Conservation (phyloP, 1,284 basidiomycete species). For the Lignosus rhinocerotis region DNA sequence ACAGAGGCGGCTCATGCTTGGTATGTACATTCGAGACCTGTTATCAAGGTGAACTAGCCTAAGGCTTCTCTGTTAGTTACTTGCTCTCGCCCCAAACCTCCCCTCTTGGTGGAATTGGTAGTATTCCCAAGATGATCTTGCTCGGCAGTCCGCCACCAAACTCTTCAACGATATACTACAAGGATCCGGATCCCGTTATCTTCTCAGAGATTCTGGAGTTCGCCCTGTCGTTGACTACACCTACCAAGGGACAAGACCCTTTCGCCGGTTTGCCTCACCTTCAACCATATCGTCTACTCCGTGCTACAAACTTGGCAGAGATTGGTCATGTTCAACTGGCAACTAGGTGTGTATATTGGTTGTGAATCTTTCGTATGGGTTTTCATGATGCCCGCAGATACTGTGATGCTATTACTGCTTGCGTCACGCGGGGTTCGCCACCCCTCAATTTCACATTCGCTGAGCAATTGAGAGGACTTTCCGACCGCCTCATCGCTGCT, state of each 20-base stretch:
- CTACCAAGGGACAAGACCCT: constrained; percentile 83
- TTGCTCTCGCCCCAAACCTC: constrained; percentile 86
- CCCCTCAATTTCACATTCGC: constrained; percentile 70
- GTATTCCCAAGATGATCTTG: constrained; percentile 63
- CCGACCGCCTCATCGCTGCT: constrained; percentile 80
- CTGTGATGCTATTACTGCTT: constrained; percentile 86
- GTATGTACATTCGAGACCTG: constrained; percentile 43
- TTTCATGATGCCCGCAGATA: constrained; percentile 56
- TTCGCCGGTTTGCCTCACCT: constrained; percentile 85
- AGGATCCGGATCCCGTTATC: constrained; percentile 79
- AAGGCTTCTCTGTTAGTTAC: constrained; percentile 56
- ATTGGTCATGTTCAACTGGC: constrained; percentile 75
- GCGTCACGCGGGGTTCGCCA: constrained; percentile 64
- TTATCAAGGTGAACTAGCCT: background rate
- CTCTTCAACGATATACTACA: constrained; percentile 52
- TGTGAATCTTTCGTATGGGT: background rate
- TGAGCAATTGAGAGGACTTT: constrained; percentile 80
- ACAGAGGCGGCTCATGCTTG: constrained; percentile 90
- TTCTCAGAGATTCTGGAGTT: constrained; percentile 95
- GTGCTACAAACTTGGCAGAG: constrained; percentile 80
- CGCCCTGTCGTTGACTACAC: constrained; percentile 74
- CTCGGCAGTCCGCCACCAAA: constrained; percentile 66
- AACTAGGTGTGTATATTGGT: constrained; percentile 53
- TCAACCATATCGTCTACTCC: constrained; percentile 86
- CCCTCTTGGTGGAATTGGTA: constrained; percentile 67